These are phyloP conservation scores for Cupressus sempervirens DNA, from an alignment of 75 land plant genomes.

Conservation along the genomic window DNA sequence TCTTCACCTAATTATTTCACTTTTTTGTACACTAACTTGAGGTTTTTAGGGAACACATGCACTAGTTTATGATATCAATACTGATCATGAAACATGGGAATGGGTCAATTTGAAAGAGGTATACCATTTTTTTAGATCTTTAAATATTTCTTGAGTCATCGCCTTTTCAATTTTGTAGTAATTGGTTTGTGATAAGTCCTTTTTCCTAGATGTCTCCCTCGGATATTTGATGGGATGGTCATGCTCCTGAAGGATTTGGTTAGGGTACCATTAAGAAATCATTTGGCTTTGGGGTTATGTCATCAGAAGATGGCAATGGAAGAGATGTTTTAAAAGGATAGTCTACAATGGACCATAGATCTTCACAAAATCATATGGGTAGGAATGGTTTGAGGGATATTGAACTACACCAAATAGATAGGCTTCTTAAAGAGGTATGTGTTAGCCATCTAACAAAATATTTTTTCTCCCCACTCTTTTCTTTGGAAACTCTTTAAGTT, in stretches of 20 bases:
- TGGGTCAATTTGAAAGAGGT: slow-evolving; percentile 89
- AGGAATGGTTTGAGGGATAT: slow-evolving; percentile 35
- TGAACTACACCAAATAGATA: slow-evolving; percentile 38
- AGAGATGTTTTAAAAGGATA: slow-evolving; percentile 31
- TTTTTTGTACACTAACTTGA: not conserved
- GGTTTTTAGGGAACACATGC: slow-evolving; percentile 62
- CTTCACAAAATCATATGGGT: slow-evolving; percentile 49
- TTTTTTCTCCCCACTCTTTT: too few relatives aligned
- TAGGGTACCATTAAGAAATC: slow-evolving; percentile 23
- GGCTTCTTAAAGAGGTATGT: slow-evolving; percentile 51
- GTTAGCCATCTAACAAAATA: not conserved
- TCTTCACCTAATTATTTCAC: not conserved
- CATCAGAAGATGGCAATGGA: slow-evolving; percentile 29
- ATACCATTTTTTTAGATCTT: slow-evolving; percentile 1
- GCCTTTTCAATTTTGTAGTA: not conserved
- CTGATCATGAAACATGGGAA: slow-evolving; percentile 73
- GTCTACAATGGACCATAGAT: slow-evolving; percentile 26
- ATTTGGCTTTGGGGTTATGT: slow-evolving; percentile 18
- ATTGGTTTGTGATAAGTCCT: not conserved
- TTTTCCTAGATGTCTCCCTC: slow-evolving; percentile 45
- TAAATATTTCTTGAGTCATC: not conserved
- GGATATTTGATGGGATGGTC: slow-evolving; percentile 55
- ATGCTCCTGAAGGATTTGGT: slow-evolving; percentile 28
- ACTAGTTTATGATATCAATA: slow-evolving; percentile 72
- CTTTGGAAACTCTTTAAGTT: not conserved